Percentiles rank a stretch among this genome's conserved stretches.
phyloP scores from a whole-genome alignment of 495 filamentous ascomycete genomes.

The Tuber indicum region DNA sequence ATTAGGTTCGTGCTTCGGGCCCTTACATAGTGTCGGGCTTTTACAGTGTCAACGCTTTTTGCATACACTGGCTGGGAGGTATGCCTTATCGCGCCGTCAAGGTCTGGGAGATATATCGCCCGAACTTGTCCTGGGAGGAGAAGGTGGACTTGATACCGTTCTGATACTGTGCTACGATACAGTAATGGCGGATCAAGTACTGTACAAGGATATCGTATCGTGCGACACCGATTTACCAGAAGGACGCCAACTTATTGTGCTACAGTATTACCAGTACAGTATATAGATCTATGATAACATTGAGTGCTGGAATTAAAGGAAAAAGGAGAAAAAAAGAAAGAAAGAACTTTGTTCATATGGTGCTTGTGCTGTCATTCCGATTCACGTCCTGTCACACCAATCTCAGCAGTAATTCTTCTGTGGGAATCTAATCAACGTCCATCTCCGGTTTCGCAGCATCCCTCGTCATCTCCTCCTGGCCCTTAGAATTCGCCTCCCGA shows the following conservation, averaged over 20 bases:
- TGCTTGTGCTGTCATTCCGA: background rate
- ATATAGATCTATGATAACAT: background rate
- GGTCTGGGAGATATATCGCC: background rate
- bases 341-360: background rate
- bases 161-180: background rate
- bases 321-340: background rate
- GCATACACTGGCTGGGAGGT: background rate
- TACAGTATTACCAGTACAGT: background rate
- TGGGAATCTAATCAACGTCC: conserved; percentile 23
- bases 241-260: background rate
- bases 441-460: conserved; percentile 11
- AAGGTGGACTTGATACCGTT: background rate
- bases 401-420: background rate
- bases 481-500: conserved; percentile 29
- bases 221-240: background rate
- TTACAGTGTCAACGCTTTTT: background rate
- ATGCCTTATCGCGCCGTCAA: background rate
- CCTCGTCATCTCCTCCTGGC: conserved; percentile 14
- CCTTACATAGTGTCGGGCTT: background rate
- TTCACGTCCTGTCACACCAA: background rate
- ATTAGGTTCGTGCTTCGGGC: background rate
- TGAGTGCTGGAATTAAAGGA: background rate
- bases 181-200: background rate
- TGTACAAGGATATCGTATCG: background rate
- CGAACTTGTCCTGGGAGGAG: background rate